Evolutionary conservation across 495 filamentous ascomycete genomes (phyloP), one percentile per base, ranked within the genome.

Genomic region (Monascus purpureus): DNA sequence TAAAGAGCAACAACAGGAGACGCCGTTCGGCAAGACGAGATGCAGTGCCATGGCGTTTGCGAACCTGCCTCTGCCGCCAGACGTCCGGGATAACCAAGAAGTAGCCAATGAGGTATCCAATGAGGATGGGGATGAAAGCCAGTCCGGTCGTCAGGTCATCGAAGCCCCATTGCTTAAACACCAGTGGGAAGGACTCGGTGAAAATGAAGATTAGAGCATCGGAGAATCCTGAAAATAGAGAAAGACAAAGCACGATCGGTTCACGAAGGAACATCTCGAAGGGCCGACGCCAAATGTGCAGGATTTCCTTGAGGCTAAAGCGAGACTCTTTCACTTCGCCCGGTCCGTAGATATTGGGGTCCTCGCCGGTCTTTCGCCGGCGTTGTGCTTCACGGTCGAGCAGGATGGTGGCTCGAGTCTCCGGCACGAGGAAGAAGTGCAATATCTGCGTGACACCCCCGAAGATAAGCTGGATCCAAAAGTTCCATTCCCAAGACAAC

Each of bases 401-500:
- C 47, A 77, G 54, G 32, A 78, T 66, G 8, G 68, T 75, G 1
- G 66, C 61, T 18, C 76, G 58, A 1, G 75, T 81, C 42, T 81
- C 76, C 0, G 73, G 76, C n/a, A 77, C 71, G 6, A 70, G 59
- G 27, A 80, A 46, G 27, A 75, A 55, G 33, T 82, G 77, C 8
- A 76, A 47, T 5, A 71, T n/a, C 43, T 81, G 70, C 22, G 77
- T 70, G 28, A 57, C 48, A 2, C 58, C 72, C 12, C 80, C 77
- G 27, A 81, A 64, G 31, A 82, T 75, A 28, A 83, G 59, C 42
- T 82, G 75, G 35, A 82, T 69, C 77, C 76, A 82, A 46, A 80
- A 75, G 19, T 55, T 67, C 81, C 80, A 86, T 19, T 57, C 57
- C 78, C 75, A 82, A 12, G 49, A 42, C 8, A 75, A 53, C 36